These are phyloP conservation scores for Xylaria palmicola DNA, from an alignment of 495 filamentous ascomycete genomes.

Conservation along the genomic window DNA sequence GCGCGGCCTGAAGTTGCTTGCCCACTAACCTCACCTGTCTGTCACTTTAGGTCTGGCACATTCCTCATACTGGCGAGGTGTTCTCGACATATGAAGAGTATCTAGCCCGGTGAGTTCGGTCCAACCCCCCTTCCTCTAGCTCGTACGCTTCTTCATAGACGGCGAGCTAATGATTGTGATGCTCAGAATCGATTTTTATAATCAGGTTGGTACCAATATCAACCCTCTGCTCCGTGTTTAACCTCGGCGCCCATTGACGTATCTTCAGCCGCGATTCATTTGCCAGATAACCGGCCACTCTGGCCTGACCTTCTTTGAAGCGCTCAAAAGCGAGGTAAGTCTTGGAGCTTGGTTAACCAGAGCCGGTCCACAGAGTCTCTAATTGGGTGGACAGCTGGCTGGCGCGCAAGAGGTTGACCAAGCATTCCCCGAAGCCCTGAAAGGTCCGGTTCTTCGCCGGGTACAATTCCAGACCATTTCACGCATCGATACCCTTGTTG, in stretches of 20 bases:
- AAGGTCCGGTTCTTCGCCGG: conserved; percentile 82
- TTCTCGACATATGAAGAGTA: conserved; percentile 90
- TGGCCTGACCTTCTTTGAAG: conserved; percentile 90
- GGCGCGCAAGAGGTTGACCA: conserved; percentile 87
- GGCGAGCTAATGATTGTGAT: conserved; percentile 10
- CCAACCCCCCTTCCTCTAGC: not conserved
- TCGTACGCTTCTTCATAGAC: not conserved
- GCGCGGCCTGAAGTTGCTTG: conserved; percentile 15
- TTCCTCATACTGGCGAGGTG: conserved; percentile 84
- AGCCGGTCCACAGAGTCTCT: conserved; percentile 7
- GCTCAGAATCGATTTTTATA: conserved; percentile 75
- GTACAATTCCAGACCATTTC: conserved; percentile 91
- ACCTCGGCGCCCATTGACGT: conserved; percentile 17
- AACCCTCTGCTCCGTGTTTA: not conserved
- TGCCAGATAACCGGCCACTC: conserved; percentile 95
- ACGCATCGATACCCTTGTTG: conserved; percentile 83
- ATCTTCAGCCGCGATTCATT: conserved; percentile 74
- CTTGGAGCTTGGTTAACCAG: conserved; percentile 5
- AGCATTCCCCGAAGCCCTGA: conserved; percentile 86
- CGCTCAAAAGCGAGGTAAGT: conserved; percentile 87
- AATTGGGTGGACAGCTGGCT: conserved; percentile 59
- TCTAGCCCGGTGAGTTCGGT: conserved; percentile 62
- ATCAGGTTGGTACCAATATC: conserved; percentile 58
- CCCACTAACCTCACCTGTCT: conserved; percentile 23
- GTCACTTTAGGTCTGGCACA: conserved; percentile 76